Evolutionary conservation across 1,284 basidiomycete species (phyloP).

Genomic region (Phenoliferia sp.): DNA sequence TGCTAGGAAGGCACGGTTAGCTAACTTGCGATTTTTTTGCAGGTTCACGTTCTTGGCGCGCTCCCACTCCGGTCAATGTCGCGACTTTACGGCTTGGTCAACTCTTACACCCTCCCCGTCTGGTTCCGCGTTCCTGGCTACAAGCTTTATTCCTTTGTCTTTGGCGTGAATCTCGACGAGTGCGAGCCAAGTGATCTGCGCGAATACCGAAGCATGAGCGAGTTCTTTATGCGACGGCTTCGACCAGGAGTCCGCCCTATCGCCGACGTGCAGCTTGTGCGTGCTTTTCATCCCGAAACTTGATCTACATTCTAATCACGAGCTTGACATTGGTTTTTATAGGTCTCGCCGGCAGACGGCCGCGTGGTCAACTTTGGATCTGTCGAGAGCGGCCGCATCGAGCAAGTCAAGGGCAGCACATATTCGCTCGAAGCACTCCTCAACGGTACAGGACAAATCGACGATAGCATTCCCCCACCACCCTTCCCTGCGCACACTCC

Average conservation of each 20-base stretch:
- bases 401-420: slow-evolving; percentile 96
- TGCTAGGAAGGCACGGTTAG: too few species aligned
- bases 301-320: background rate
- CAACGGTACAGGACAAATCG: slow-evolving; percentile 24
- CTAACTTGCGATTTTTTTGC: slow-evolving; percentile 9
- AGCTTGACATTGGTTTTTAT: background rate
- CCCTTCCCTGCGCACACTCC: background rate
- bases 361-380: slow-evolving; percentile 87
- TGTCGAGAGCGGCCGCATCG: slow-evolving; percentile 73
- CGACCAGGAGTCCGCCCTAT: slow-evolving; percentile 78
- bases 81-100: slow-evolving; percentile 91
- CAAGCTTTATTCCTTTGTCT: slow-evolving; percentile 75
- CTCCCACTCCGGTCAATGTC: slow-evolving; percentile 90
- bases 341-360: slow-evolving; percentile 92
- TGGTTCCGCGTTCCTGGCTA: slow-evolving; percentile 91
- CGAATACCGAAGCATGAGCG: slow-evolving; percentile 74
- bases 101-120: slow-evolving; percentile 71
- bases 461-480: slow-evolving; percentile 21
- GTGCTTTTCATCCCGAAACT: slow-evolving; percentile 32
- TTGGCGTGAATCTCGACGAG: slow-evolving; percentile 92
- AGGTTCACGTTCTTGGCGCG: slow-evolving; percentile 94
- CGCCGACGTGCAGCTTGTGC: slow-evolving; percentile 64
- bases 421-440: slow-evolving; percentile 92
- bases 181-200: slow-evolving; percentile 73
- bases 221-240: slow-evolving; percentile 90